Conservation (phyloP, 2,329 filamentous ascomycete genomes). For the Botrytis pseudocinerea region DNA sequence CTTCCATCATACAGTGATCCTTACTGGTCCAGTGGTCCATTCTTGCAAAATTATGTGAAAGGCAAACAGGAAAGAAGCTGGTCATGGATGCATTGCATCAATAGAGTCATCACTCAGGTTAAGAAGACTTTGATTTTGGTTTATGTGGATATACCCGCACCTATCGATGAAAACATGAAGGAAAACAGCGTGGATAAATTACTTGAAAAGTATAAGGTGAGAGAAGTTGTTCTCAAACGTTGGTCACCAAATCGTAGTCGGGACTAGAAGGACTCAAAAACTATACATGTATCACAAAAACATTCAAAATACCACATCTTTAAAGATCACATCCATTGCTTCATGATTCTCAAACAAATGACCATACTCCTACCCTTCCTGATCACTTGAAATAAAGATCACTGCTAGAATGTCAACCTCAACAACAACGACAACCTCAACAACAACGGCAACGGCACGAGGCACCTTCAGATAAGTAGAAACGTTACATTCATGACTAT, state of each 20-base stretch:
- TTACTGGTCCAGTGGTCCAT: constrained; percentile 62
- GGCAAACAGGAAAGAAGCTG: constrained; percentile 57
- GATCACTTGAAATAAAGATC: not conserved
- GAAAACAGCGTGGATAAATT: constrained; percentile 60
- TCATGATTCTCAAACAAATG: not conserved
- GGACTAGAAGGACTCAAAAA: not conserved
- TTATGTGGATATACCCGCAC: constrained; percentile 87
- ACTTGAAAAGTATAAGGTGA: constrained; percentile 70
- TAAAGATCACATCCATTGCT: not conserved
- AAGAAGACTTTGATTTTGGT: constrained; percentile 85
- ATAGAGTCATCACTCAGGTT: constrained; percentile 85
- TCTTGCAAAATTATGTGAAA: constrained; percentile 53
- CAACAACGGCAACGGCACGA: too few species aligned
- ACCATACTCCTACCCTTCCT: not conserved
- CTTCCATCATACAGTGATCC: constrained; percentile 76
- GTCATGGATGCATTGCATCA: constrained; percentile 86
- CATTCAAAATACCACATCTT: not conserved
- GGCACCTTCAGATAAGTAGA: not conserved
- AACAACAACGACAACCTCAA: not conserved
- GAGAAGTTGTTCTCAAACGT: constrained; percentile 77
- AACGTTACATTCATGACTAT: constrained; percentile 19
- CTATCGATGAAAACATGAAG: constrained; percentile 50
- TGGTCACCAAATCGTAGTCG: constrained; percentile 74
- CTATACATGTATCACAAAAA: not conserved
- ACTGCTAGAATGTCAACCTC: not conserved